phyloP scores from a whole-genome alignment of 164 flowering plant genomes.

The Macadamia tetraphylla region DNA sequence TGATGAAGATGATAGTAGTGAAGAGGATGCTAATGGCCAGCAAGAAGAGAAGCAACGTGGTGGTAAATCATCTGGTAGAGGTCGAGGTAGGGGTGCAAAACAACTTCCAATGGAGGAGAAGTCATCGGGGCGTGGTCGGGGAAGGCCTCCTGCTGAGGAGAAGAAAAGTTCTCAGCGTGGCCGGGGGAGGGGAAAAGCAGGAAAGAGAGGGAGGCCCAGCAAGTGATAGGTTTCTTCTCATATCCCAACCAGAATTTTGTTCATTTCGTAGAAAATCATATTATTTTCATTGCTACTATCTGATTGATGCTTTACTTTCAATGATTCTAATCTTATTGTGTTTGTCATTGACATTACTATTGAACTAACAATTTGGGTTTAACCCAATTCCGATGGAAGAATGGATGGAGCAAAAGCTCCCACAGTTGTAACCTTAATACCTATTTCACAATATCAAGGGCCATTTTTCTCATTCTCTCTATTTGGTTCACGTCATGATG shows the following conservation, averaged over 20 bases:
- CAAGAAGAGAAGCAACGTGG: constrained; percentile 30
- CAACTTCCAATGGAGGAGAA: constrained; percentile 20
- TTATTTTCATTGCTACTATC: constrained; percentile 1
- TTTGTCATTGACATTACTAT: not conserved
- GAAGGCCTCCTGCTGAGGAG: constrained; percentile 40
- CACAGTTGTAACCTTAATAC: not conserved
- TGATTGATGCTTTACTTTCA: not conserved
- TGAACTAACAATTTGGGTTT: not conserved
- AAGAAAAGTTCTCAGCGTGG: constrained; percentile 20
- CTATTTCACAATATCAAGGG: not conserved
- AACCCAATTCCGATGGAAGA: not conserved
- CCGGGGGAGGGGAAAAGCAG: constrained; percentile 27
- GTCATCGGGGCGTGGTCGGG: constrained; percentile 50
- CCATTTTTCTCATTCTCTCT: not conserved
- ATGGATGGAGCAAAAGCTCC: not conserved
- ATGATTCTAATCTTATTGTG: not conserved
- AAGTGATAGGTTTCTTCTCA: constrained; percentile 28
- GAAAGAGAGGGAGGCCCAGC: constrained; percentile 63
- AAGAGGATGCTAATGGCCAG: constrained; percentile 43
- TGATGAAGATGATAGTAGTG: constrained; percentile 21
- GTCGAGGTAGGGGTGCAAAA: constrained; percentile 43
- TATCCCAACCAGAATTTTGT: constrained; percentile 9
- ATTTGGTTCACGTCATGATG: no score
- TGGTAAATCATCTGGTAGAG: constrained; percentile 40
- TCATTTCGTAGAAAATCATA: not conserved